Conservation (phyloP, 2,329 filamentous ascomycete species). For the Neofusicoccum cordaticola region DNA sequence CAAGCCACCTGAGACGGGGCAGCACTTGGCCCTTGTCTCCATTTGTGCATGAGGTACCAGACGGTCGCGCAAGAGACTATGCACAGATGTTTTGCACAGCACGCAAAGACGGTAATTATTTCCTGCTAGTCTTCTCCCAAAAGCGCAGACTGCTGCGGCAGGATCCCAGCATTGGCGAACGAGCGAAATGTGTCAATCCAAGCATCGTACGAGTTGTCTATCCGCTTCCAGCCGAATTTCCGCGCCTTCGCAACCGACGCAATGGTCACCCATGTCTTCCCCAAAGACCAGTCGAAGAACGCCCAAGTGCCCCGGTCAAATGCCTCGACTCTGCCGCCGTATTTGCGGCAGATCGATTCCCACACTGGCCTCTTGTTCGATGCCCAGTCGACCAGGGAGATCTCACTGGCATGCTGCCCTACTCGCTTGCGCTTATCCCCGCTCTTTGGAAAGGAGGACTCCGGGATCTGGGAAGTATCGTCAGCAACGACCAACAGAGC, state of each 20-base stretch:
- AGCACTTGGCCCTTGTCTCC: background rate
- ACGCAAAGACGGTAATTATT: background rate
- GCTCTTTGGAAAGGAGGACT: too few species aligned
- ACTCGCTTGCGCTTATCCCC: background rate
- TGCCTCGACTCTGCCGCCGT: background rate
- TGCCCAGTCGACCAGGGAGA: background rate
- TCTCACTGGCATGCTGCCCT: background rate
- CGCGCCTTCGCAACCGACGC: background rate
- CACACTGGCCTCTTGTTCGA: background rate
- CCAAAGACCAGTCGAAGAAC: background rate
- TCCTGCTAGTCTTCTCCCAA: background rate
- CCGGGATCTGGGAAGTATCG: too few species aligned
- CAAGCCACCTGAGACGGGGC: background rate
- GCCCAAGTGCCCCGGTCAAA: conserved; percentile 1
- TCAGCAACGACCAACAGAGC: too few species aligned
- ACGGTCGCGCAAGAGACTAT: background rate
- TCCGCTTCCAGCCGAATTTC: background rate
- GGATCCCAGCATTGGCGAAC: background rate
- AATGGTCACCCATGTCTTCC: background rate
- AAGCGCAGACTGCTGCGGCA: background rate
- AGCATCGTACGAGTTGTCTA: background rate
- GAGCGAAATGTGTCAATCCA: background rate
- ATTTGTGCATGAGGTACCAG: background rate
- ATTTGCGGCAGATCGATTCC: background rate
- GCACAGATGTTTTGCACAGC: background rate